A percentile compares a stretch with the other conserved stretches of the same genome.
Evolutionary conservation across 495 filamentous ascomycete species (phyloP).

Genomic region (Aspergillus coremiiformis): DNA sequence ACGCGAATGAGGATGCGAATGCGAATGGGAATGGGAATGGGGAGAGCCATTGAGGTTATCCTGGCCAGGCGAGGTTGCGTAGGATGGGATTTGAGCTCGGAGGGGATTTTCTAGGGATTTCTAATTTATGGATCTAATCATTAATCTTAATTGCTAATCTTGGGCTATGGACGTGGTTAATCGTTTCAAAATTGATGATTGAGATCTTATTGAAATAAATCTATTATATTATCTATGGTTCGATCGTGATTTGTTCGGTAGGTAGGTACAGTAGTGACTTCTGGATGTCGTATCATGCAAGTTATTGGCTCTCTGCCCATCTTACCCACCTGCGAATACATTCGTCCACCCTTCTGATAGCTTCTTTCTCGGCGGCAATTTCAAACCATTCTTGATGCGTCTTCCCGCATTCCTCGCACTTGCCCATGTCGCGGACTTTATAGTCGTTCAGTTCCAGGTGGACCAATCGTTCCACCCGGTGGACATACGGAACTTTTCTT

Average conservation of each 20-base stretch:
- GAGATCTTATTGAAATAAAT: too few relatives aligned
- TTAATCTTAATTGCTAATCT: too few relatives aligned
- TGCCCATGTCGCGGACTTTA: slow-evolving; percentile 58
- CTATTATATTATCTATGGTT: not conserved
- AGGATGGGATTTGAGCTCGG: not conserved
- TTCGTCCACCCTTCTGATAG: slow-evolving; percentile 70
- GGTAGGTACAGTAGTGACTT: too few relatives aligned
- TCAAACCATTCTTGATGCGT: slow-evolving; percentile 97
- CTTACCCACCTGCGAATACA: slow-evolving; percentile 78
- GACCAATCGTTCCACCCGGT: slow-evolving; percentile 85
- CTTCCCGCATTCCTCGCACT: slow-evolving; percentile 73
- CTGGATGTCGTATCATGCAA: too few relatives aligned
- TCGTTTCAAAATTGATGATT: too few relatives aligned
- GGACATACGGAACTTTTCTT: slow-evolving; percentile 75
- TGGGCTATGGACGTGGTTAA: too few relatives aligned
- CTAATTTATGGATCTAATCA: too few relatives aligned
- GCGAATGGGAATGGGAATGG: not conserved
- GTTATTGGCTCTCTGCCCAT: slow-evolving; percentile 53
- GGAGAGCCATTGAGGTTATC: not conserved
- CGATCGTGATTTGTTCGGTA: too few relatives aligned
- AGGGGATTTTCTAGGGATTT: not conserved
- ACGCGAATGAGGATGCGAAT: too few relatives aligned
- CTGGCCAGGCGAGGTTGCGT: slow-evolving; percentile 37
- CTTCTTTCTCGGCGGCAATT: slow-evolving; percentile 64
- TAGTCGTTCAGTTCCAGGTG: slow-evolving; percentile 76